Base-by-base conservation (phyloP, 2,329 filamentous ascomycete species). In the Penicillium corylophilum region DNA sequence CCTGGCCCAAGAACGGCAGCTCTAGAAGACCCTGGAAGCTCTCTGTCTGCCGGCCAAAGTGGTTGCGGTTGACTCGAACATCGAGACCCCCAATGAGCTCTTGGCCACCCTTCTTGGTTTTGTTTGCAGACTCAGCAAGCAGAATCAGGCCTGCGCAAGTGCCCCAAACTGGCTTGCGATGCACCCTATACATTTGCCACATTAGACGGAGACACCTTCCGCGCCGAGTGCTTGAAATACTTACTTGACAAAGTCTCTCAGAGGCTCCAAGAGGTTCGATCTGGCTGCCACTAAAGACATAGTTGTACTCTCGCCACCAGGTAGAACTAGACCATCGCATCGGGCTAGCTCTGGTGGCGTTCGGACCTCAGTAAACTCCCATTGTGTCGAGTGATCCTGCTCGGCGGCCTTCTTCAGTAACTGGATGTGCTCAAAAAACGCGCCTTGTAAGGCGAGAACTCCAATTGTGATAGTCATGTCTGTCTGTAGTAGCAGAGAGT, bases 81-180 rank as follows among this genome's bases (percentile, higher is more conserved):
- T 91, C 87, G 33, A 99, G 80, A 2, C 94, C 94, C 13, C 94
- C 94, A 56, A 99, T 90, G 48, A 97, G 81, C 53, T 96, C 90
- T 71, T 97, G 94, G 0, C 93, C 93, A 39, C 90, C 91, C 64
- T 88, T 86, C 70, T 96, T 97, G 33, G 89, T 91, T 56, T 87
- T 83, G 70, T 93, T 95, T 44, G 91, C 93, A 52, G 88, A 85
- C 65, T 96, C 89, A 2, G 91, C 88, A 44, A 99, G 85, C 44
- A 97, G 77, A 62, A 99, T 96, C 51, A 97, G 81, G 9, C 94
- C 94, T 12, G 94, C 94, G 71, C 94, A 99, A 18, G 94, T 97
- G 50, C 94, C 94, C 93, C 93, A 99, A 22, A 88, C 89, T 10
- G 92, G 92, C 62, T 88, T 91, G 60, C 87, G 84, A 46, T 84